Conservation (phyloP, 2,329 filamentous ascomycete genomes). For the Blastomyces gilchristii region DNA sequence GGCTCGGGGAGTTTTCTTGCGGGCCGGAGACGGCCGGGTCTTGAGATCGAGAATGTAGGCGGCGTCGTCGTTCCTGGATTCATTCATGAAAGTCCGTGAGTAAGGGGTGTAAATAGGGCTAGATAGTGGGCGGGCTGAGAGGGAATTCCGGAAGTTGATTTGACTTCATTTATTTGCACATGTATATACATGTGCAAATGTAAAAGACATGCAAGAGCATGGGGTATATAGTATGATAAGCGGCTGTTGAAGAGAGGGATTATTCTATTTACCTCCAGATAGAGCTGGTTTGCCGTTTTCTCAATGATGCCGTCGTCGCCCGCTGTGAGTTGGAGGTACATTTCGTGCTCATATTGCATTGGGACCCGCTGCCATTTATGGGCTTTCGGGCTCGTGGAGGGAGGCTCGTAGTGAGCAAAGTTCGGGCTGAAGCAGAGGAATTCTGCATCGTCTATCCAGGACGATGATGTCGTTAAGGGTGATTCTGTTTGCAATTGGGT, state of each 20-base stretch:
- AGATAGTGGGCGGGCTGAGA: not conserved
- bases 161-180: not conserved
- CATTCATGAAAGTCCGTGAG: not conserved
- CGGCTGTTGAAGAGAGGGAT: not conserved
- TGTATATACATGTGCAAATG: not conserved
- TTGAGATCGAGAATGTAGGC: conserved; percentile 18
- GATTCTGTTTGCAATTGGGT: not conserved
- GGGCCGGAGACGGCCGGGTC: conserved; percentile 24
- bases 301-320: conserved; percentile 15
- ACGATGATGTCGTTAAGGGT: not conserved
- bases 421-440: conserved; percentile 7
- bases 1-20: conserved; percentile 18
- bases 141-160: not conserved
- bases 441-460: not conserved
- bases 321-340: conserved; percentile 23
- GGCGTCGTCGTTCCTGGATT: conserved; percentile 21
- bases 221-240: not conserved
- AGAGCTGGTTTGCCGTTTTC: conserved; percentile 26
- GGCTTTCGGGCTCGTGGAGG: not conserved
- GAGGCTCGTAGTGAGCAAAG: conserved; percentile 2
- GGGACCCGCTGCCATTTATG: conserved; percentile 10
- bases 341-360: conserved; percentile 26
- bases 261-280: conserved; percentile 20
- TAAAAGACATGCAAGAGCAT: not conserved
- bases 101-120: not conserved